Base-by-base conservation (phyloP, 2,329 filamentous ascomycete genomes). In the Stagonosporopsis tanaceti region DNA sequence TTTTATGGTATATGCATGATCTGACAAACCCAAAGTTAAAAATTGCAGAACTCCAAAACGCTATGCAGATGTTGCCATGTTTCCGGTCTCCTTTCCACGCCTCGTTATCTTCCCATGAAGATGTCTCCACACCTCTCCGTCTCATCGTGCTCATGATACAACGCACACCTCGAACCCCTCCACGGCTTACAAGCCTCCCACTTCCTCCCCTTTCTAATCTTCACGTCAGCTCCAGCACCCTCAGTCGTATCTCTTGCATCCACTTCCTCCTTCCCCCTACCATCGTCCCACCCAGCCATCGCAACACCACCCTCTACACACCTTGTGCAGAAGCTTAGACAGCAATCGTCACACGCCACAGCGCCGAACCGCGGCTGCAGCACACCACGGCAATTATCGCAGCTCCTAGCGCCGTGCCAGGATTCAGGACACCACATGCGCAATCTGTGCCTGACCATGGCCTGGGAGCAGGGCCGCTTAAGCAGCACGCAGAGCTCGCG, bases 401-500 rank as follows among this genome's bases (percentile, higher is more conserved):
- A 83, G 52, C 62, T 60, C 25, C 70, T 61, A 4, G 62, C 74
- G n/a, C 62, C 71, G 20, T 74, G 62, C 24, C 73, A 71, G 1
- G 76, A 73, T 58, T 69, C 62, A 1, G 80, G 78, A 47, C 64
- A 68, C 69, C 71, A 82, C 53, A 77, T 73, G 6, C 72, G 62
- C 42, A 82, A 61, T 7, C 60, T 48, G 67, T 83, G 81, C 5
- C 81, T 66, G 45, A 65, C 64, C 47, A 82, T 67, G 2, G 75
- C 76, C 60, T 80, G 76, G 14, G 65, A 53, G n/a, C 77, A 78
- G 1, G 80, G 79, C 5, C 78, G 65, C 66, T 83, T 83, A 25
- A 82, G 66, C 44, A 76, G 71, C 11, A 82, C 80, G 45, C 75
- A 73, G 22, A 83, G 66, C 37, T 82, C 81, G 46, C 80, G 76